These are phyloP conservation scores for Neodidymelliopsis sp. DNA, from an alignment of 2,329 filamentous ascomycete genomes.

Conservation along the genomic window DNA sequence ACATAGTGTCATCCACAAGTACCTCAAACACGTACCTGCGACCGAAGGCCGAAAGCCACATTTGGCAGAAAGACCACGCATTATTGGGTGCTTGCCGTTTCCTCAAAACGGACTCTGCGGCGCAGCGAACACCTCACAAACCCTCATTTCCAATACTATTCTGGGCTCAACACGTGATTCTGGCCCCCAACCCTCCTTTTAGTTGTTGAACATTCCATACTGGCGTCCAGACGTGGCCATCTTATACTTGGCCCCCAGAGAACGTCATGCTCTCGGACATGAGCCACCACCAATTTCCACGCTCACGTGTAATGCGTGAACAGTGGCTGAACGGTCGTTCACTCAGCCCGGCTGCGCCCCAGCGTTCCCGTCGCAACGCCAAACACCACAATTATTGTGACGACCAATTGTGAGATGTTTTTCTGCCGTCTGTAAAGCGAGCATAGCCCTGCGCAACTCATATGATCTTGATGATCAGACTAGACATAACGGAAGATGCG, in stretches of 20 bases:
- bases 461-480: slow-evolving; percentile 1
- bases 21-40: background rate
- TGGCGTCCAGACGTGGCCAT: background rate
- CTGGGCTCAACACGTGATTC: background rate
- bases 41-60: slow-evolving; percentile 11
- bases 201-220: background rate
- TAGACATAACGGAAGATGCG: too few species aligned
- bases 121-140: slow-evolving; percentile 18
- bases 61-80: slow-evolving; percentile 26
- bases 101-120: slow-evolving; percentile 24
- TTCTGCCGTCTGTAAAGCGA: slow-evolving; percentile 37
- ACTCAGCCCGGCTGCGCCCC: slow-evolving; percentile 22
- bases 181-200: slow-evolving; percentile 2
- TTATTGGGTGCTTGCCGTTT: slow-evolving; percentile 17
- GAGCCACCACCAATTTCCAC: slow-evolving; percentile 18
- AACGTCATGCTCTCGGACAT: background rate
- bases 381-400: background rate
- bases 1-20: background rate
- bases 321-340: slow-evolving; percentile 22
- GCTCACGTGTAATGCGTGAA: slow-evolving; percentile 9
- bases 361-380: slow-evolving; percentile 1
- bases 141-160: slow-evolving; percentile 28
- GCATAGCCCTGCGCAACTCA: slow-evolving; percentile 32
- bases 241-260: background rate
- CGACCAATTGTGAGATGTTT: slow-evolving; percentile 30